Base-by-base conservation (phyloP, 768 basidiomycete species). In the Podaxis pistillaris region DNA sequence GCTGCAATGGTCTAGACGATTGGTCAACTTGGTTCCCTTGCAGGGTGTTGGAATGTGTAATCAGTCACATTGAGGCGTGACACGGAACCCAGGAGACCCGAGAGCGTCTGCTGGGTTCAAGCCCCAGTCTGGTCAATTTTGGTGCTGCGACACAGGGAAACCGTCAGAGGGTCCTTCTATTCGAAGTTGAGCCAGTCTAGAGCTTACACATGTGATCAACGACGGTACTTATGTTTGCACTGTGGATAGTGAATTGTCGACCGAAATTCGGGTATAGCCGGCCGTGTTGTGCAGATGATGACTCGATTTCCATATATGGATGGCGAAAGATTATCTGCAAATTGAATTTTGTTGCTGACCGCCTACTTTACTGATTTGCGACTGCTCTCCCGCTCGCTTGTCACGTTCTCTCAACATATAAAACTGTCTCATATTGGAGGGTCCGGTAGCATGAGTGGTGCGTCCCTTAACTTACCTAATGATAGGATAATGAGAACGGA, bases 111-210 rank as follows among this genome's bases (percentile, higher is more conserved):
- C 70, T 50, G 66, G 62, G 37, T 28, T 7, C 65, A 40, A 11
- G 60, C 56, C 28, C 55, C 2, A 2, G 38, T 17, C 33, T 28
- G 28, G 28, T 28, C 28, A 28, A 28, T 28, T 7, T 7, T 28
- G 28, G 28, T 28, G 4, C 28, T 28, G 28, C 28, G 28, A 28
- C 28, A 28, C 19, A 22, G 33, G 41, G 26, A 56, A 62, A 8
- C 50, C 64, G 11, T 62, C 64, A 4, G 57, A 41, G 6, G 68
- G 66, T 1, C 79, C 85, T 63, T 88, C 86, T 63, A 96, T 89
- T 51, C 83, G 82, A 54, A 94, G 82, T 68, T 88, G 77, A 37
- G 61, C 54, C 28, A 75, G 76, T 33, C 73, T 74, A 11, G 86
- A 83, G 17, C 82, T 77, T 51, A 88, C 28, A 30, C 6, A 30